phyloP scores from a whole-genome alignment of 148 eudicot species.

The Beta vulgaris region DNA sequence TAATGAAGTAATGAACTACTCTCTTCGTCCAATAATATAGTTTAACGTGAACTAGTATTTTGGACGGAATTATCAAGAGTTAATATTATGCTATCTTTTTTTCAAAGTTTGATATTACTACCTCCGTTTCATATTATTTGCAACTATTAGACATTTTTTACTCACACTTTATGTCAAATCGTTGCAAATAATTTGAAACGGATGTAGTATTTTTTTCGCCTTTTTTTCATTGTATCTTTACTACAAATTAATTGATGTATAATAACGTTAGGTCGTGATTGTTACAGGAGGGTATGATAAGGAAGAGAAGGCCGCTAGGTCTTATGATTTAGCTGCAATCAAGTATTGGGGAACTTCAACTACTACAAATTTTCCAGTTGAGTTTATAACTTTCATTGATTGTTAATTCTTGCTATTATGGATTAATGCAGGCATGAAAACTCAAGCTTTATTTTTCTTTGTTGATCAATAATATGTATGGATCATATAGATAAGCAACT shows the following conservation, averaged over 20 bases:
- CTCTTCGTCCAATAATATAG: too few species aligned
- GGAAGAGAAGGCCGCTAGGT: conserved; percentile 98
- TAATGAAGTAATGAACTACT: too few species aligned
- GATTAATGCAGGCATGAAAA: not conserved
- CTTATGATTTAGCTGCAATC: conserved; percentile 91
- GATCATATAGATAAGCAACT: conserved; percentile 92
- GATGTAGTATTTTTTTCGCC: not conserved
- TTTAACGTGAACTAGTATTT: too few species aligned
- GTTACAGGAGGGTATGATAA: conserved; percentile 88
- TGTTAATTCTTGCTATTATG: not conserved
- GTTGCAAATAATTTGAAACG: too few species aligned
- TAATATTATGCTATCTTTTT: too few species aligned
- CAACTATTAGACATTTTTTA: too few species aligned
- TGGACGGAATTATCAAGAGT: too few species aligned
- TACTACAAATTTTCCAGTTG: conserved; percentile 93
- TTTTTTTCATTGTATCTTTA: not conserved
- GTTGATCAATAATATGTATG: too few species aligned
- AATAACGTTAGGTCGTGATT: not conserved
- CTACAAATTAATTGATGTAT: not conserved
- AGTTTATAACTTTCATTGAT: not conserved
- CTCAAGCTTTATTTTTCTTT: not conserved
- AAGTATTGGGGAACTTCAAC: conserved; percentile 99
- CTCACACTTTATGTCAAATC: too few species aligned
- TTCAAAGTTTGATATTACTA: too few species aligned
- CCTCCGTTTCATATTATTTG: too few species aligned